Evolutionary conservation across 2,329 filamentous ascomycete species (phyloP), one percentile per base, ranked within the genome.

Genomic region (Annulohypoxylon truncatum): DNA sequence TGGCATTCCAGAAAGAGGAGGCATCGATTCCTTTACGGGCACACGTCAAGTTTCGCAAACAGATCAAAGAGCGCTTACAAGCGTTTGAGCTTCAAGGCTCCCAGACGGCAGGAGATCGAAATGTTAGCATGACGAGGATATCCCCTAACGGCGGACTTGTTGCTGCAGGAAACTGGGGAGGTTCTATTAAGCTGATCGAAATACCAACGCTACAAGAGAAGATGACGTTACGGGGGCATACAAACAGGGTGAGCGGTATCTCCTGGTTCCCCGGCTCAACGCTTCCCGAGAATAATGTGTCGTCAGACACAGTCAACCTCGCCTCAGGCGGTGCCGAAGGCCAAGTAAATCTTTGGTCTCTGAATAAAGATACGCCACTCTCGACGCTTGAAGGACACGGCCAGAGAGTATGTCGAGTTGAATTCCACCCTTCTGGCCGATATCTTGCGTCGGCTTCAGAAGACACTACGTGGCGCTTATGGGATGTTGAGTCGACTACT

Each of bases 381-480:
- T 87, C 92, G 0, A 96, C 92, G 0, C 83, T 98, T 0, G 86
- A 90, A 22, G 96, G 95, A 0, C 96, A 99, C 76, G 90, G 87
- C 3, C 92, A 92, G 57, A 90, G 96, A 66, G 94, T 99, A 7
- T 97, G 94, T 73, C 89, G 95, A 61, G 91, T 97, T 10, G 96
- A 97, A 64, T 97, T 98, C 75, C 96, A 99, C 72, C 96, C 96
- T 0, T 97, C 93, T 0, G 95, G 95, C 2, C 87, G 87, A 67
- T 98, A 95, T 75, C 83, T 98, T 4, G 96, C 95, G 4, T 97
- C 94, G 0, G 96, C 96, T 5, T 97, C 94, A 0, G 96, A 96
- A 74, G 96, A 99, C 77, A 97, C 94, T 1, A 97, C 96, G 0
- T 99, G 96, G 96, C 89, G 95, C 46, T 83, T 99, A 31, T 99